These are phyloP conservation scores for Ricinus communis DNA, from an alignment of 345 rosid genomes.

Conservation along the genomic window DNA sequence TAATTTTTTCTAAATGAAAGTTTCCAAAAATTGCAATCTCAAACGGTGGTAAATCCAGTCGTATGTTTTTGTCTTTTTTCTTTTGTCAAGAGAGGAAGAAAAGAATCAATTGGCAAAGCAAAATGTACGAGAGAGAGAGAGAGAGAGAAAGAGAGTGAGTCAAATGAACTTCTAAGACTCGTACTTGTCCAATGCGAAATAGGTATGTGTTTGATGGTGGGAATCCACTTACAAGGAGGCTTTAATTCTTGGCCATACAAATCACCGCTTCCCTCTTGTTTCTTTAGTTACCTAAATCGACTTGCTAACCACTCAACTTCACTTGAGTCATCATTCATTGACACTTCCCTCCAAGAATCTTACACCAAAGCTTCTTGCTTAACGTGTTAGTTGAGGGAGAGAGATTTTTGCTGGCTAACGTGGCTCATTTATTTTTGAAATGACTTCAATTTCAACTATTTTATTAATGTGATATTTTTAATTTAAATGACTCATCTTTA, in stretches of 20 bases:
- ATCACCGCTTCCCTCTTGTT: constrained; percentile 18
- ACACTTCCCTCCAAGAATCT: constrained; percentile 26
- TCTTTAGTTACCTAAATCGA: constrained; percentile 40
- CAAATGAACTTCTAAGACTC: constrained; percentile 16
- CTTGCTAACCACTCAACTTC: constrained; percentile 46
- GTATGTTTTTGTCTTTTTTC: no score
- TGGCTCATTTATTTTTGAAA: no score
- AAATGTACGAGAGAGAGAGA: background rate
- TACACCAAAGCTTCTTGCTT: constrained; percentile 25
- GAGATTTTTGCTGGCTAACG: no score
- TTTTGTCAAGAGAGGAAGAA: no score
- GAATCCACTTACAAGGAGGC: constrained; percentile 24
- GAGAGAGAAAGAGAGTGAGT: constrained; percentile 4
- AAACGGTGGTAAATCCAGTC: no score
- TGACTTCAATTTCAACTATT: no score
- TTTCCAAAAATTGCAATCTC: no score
- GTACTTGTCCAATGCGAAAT: background rate
- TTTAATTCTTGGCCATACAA: constrained; percentile 63
- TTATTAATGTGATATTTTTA: no score
- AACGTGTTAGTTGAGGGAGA: constrained; percentile 20
- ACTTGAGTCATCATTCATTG: constrained; percentile 24
- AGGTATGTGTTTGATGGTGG: constrained; percentile 11
- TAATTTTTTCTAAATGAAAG: no score
- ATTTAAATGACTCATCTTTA: no score
- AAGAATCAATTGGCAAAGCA: background rate